phyloP scores from a whole-genome alignment of 148 eudicot species.

The Euryodendron excelsum region DNA sequence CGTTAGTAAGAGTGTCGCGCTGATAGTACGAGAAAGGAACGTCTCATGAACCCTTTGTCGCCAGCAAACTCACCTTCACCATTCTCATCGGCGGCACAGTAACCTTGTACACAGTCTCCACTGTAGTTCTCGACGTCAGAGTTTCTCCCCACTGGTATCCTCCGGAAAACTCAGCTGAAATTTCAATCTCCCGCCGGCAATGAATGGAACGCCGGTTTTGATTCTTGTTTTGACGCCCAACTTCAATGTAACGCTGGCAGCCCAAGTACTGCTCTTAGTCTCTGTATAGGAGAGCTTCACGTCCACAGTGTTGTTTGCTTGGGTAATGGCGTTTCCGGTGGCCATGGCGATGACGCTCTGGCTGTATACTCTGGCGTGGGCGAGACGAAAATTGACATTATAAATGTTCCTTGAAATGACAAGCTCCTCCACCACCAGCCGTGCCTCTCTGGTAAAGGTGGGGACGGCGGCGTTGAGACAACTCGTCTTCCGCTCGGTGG shows the following conservation, averaged over 20 bases:
- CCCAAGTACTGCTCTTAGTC: slow-evolving; percentile 4
- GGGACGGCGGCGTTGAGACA: background rate
- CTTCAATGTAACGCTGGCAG: background rate
- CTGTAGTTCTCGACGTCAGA: background rate
- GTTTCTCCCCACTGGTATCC: slow-evolving; percentile 12
- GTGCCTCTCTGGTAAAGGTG: background rate
- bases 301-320: background rate
- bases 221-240: background rate
- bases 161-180: background rate
- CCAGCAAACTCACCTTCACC: background rate
- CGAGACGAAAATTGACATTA: background rate
- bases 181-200: background rate
- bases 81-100: background rate
- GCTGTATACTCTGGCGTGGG: background rate
- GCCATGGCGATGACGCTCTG: background rate
- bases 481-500: background rate
- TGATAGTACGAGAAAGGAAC: background rate
- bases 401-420: slow-evolving; percentile 1
- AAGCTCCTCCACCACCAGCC: slow-evolving; percentile 8
- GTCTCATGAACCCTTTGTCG: background rate
- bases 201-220: background rate
- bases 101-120: background rate
- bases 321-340: background rate
- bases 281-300: background rate
- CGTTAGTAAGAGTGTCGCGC: background rate